Evolutionary conservation across 805 yeast genomes (phyloP).

Genomic region (Tetrapisispora phaffii): DNA sequence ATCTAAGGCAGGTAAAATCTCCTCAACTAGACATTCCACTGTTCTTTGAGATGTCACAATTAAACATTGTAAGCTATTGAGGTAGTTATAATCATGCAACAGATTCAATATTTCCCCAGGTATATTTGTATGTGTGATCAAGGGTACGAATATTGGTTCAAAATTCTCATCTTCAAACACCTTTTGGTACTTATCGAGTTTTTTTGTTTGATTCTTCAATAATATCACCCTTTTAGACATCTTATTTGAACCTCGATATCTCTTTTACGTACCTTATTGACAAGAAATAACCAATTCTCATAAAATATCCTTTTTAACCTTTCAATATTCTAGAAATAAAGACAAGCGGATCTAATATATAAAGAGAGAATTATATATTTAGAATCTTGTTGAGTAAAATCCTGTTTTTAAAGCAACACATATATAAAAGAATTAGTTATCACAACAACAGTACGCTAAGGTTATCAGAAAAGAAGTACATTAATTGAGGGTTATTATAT

Average conservation of each 20-base stretch:
- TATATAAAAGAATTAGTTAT: no score
- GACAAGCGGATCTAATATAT: no score
- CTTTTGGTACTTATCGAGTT: constrained; percentile 55
- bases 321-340: no score
- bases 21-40: constrained; percentile 60
- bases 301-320: no score
- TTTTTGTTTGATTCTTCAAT: constrained; percentile 62
- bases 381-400: no score
- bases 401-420: no score
- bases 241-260: neutral
- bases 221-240: constrained; percentile 34
- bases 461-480: no score
- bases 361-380: no score
- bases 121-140: constrained; percentile 52
- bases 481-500: neutral
- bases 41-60: constrained; percentile 89
- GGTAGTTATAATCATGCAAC: constrained; percentile 36
- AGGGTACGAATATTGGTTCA: constrained; percentile 54
- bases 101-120: constrained; percentile 36
- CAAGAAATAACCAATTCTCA: no score
- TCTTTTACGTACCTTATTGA: neutral
- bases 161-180: constrained; percentile 31
- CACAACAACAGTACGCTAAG: no score
- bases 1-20: constrained; percentile 28
- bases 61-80: constrained; percentile 37